These are phyloP conservation scores for Gyrodon lividus DNA, from an alignment of 768 basidiomycete species.

Conservation along the genomic window DNA sequence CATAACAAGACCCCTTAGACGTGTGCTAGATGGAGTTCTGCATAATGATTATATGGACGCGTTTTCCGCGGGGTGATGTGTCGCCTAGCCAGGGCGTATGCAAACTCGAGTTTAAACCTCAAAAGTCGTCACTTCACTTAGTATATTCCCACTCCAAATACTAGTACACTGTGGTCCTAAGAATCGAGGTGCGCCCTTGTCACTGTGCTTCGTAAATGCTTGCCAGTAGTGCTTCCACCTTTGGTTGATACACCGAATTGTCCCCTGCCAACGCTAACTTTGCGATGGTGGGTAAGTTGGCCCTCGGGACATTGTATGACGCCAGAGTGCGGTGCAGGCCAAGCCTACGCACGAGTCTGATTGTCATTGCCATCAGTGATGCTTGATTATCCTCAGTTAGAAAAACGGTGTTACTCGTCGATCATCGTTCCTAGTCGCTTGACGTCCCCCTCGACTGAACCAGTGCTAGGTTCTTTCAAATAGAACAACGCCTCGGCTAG, in stretches of 20 bases:
- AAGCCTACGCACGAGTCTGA: constrained; percentile 58
- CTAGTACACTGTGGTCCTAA: not conserved
- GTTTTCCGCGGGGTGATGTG: too few relatives aligned
- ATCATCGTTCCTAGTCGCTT: constrained; percentile 52
- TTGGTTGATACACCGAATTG: constrained; percentile 35
- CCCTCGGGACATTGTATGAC: constrained; percentile 62
- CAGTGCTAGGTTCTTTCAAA: constrained; percentile 58
- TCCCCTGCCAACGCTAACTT: constrained; percentile 24
- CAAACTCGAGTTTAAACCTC: too few relatives aligned
- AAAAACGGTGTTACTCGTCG: constrained; percentile 42
- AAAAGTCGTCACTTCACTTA: not conserved
- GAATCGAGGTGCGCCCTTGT: not conserved
- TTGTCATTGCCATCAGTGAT: constrained; percentile 5
- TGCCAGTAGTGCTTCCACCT: constrained; percentile 51
- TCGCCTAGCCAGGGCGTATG: too few relatives aligned
- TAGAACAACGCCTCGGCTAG: constrained; percentile 59
- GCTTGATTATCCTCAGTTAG: not conserved
- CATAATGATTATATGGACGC: too few relatives aligned
- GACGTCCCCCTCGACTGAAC: constrained; percentile 64
- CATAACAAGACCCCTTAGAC: too few relatives aligned
- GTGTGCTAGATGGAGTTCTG: too few relatives aligned
- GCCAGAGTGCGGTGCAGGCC: constrained; percentile 57
- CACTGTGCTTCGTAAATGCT: constrained; percentile 35
- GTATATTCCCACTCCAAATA: not conserved
- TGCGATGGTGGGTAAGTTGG: constrained; percentile 55